Conservation (phyloP, 306 rosid species). For the Cicer chorassanicum region DNA sequence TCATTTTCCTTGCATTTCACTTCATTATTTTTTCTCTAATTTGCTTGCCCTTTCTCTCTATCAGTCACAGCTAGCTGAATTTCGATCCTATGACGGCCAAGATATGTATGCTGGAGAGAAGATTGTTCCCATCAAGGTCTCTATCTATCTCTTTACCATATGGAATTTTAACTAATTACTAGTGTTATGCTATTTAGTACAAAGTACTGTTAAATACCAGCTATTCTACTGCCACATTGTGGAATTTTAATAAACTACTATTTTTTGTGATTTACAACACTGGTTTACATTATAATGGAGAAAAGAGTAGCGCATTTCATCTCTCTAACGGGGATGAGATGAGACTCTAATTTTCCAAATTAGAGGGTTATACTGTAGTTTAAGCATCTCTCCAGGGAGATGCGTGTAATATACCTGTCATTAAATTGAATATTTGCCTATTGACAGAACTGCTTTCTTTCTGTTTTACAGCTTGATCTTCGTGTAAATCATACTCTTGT, state of each 20-base stretch:
- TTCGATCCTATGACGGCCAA: conserved; percentile 82
- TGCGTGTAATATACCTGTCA: background rate
- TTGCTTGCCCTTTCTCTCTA: conserved; percentile 31
- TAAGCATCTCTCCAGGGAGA: background rate
- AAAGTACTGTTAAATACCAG: too few species aligned
- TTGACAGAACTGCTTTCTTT: background rate
- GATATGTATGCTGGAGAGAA: conserved; percentile 91
- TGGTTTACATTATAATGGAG: background rate
- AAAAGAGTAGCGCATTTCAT: background rate
- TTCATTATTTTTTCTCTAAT: background rate
- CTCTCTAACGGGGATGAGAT: background rate
- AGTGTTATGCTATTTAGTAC: background rate
- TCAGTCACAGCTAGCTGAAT: conserved; percentile 81
- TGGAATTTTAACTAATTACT: too few species aligned
- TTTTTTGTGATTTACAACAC: too few species aligned
- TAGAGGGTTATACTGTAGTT: background rate
- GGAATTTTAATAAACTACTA: too few species aligned
- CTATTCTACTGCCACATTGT: too few species aligned
- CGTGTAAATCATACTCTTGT: conserved; percentile 86
- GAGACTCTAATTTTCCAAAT: background rate
- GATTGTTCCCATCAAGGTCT: conserved; percentile 86
- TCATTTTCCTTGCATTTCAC: background rate
- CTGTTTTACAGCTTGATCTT: conserved; percentile 76
- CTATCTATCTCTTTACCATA: background rate
- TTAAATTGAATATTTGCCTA: background rate